Evolutionary conservation across 2,329 filamentous ascomycete species (phyloP).

Genomic region (Pezicula radicicola): DNA sequence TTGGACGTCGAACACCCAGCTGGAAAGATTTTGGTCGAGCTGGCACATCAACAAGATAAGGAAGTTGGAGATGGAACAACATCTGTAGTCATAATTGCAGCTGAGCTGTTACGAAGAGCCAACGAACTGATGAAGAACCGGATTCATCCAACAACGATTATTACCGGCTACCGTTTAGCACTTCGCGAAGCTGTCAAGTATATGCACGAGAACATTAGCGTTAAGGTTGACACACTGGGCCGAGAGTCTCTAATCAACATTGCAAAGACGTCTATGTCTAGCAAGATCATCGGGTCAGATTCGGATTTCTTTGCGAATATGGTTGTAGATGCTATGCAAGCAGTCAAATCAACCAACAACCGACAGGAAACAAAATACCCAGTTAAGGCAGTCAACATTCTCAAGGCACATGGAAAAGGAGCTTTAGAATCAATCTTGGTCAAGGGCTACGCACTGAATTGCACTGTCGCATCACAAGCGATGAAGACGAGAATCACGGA

Average conservation of each 20-base stretch:
- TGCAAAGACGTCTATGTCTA: conserved; percentile 98
- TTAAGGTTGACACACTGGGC: conserved; percentile 88
- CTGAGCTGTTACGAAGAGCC: conserved; percentile 86
- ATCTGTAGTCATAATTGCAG: conserved; percentile 94
- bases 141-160: conserved; percentile 99
- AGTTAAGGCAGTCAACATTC: conserved; percentile 97
- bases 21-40: conserved; percentile 95
- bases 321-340: conserved; percentile 93
- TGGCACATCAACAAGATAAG: conserved; percentile 98
- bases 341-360: conserved; percentile 91
- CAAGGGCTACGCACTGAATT: conserved; percentile 97
- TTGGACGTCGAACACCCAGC: conserved; percentile 97
- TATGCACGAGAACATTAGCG: conserved; percentile 97
- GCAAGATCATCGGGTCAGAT: conserved; percentile 96
- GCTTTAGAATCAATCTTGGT: conserved; percentile 83
- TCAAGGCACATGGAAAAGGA: conserved; percentile 97
- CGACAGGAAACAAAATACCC: conserved; percentile 92
- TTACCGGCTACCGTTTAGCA: conserved; percentile 94
- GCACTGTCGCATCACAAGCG: conserved; percentile 95
- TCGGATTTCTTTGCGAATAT: conserved; percentile 97
- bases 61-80: conserved; percentile 98
- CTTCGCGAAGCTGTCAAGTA: conserved; percentile 96
- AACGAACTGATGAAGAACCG: conserved; percentile 99
- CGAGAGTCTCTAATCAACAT: conserved; percentile 91
- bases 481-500: conserved; percentile 92